phyloP scores from a whole-genome alignment of 2,329 filamentous ascomycete genomes.

The Colletotrichum sp. region DNA sequence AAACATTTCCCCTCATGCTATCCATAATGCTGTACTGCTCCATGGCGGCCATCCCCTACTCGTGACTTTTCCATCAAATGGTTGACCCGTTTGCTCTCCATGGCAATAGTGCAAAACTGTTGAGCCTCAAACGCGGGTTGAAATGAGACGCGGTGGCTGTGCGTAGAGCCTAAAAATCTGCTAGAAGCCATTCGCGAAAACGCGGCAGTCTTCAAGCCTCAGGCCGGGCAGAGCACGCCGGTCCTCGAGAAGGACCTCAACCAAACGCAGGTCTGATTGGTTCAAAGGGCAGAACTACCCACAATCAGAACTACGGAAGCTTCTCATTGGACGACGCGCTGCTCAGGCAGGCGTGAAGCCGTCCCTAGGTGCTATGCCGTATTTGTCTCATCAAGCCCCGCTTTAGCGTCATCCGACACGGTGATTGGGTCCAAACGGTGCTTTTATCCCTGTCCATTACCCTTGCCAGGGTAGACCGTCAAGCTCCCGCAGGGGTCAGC shows the following conservation, averaged over 20 bases:
- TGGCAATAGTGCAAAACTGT: not conserved
- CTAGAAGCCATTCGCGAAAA: slow-evolving; percentile 11
- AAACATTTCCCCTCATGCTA: not conserved
- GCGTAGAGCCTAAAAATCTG: not conserved
- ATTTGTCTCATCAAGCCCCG: slow-evolving; percentile 16
- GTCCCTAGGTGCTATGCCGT: slow-evolving; percentile 13
- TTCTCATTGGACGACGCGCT: slow-evolving; percentile 1
- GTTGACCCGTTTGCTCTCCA: not conserved
- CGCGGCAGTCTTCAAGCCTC: not conserved
- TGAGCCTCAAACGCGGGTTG: not conserved
- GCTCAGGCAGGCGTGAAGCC: not conserved
- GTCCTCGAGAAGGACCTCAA: not conserved
- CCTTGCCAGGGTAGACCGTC: slow-evolving; percentile 14
- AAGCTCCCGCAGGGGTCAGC: slow-evolving; percentile 8
- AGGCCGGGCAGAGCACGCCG: not conserved
- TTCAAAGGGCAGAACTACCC: not conserved
- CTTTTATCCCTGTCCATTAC: slow-evolving; percentile 9
- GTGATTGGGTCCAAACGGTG: not conserved
- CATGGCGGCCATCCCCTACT: not conserved
- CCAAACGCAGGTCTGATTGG: slow-evolving; percentile 3
- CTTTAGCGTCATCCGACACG: not conserved
- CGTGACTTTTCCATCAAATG: not conserved
- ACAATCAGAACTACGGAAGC: not conserved
- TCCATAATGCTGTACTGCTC: not conserved
- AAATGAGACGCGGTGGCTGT: slow-evolving; percentile 1